Evolutionary conservation across 2,329 filamentous ascomycete genomes (phyloP), one percentile per base, ranked within the genome.

Genomic region (Zasmidium cellare): DNA sequence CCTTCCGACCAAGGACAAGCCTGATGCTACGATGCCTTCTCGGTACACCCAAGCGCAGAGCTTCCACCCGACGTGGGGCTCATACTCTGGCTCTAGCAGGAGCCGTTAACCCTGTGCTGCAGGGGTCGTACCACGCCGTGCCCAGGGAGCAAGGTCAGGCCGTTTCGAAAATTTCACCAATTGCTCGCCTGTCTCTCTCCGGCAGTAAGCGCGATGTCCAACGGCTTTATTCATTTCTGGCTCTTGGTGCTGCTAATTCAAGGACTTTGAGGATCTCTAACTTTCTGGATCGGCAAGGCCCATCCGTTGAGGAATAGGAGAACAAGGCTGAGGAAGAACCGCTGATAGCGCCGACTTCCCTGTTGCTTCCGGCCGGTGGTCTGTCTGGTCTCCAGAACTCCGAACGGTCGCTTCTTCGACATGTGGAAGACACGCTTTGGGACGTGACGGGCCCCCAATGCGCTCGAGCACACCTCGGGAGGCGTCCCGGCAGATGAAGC

Each of bases 401-500:
- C 35, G 35, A 41, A 41, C 35, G 35, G 7, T 41, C 25, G 25
- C 35, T 41, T 41, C 35, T 41, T 41, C 35, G 35, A 41, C 35
- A 41, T 41, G 35, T 41, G 35, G 35, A 41, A 9, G 35, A 41
- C 35, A 41, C 35, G 35, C 35, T 41, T 41, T 41, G 35, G 35
- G 35, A 41, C 35, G 35, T 41, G 35, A 41, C n/a, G 35, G 35
- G 16, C 12, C n/a, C 35, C 35, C 11, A 16, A 41, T 9, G 35
- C 16, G 35, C 35, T 41, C 35, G 35, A 41, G 35, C 35, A 41
- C 35, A 41, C 35, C 35, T 41, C 35, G 35, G 35, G 35, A 18
- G 35, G 35, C 35, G 35, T 20, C 22, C 46, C 46, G 46, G 46
- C 46, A 49, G 25, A 25, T 23, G 46, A 49, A 49, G 46, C 46